These are phyloP conservation scores for Umbelopsis ramanniana DNA, from an alignment of 192 early-diverging fungal species.

Conservation along the genomic window DNA sequence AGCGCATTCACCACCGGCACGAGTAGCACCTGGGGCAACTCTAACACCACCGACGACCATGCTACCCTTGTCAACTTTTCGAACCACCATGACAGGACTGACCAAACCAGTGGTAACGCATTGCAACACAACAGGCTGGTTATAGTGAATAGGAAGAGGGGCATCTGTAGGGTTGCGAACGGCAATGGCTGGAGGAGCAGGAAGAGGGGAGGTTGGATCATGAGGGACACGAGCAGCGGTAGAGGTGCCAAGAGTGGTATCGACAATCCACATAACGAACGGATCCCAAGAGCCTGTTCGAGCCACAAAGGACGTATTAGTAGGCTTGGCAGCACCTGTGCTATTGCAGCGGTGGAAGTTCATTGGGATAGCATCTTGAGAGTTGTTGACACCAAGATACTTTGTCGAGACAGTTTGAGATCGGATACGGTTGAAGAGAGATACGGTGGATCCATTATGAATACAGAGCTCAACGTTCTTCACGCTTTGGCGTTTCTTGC, in stretches of 20 bases:
- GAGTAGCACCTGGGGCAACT: conserved; percentile 24
- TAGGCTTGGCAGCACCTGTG: conserved; percentile 19
- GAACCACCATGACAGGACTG: conserved; percentile 81
- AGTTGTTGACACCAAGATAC: conserved; percentile 69
- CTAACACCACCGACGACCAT: conserved; percentile 72
- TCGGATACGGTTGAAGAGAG: conserved; percentile 88
- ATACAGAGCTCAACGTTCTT: conserved; percentile 86
- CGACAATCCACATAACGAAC: conserved; percentile 85
- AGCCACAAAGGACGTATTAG: conserved; percentile 72
- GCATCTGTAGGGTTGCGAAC: conserved; percentile 60
- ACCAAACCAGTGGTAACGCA: conserved; percentile 85
- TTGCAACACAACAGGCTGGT: conserved; percentile 86
- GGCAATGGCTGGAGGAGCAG: conserved; percentile 69
- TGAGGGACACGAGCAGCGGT: conserved; percentile 22
- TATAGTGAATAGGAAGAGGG: conserved; percentile 81
- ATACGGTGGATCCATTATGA: conserved; percentile 83
- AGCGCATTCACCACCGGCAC: conserved; percentile 45
- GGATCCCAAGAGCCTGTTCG: conserved; percentile 83
- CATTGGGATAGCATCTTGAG: conserved; percentile 29
- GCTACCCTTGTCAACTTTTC: conserved; percentile 87
- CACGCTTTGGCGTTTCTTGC: conserved; percentile 84
- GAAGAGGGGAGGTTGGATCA: conserved; percentile 48
- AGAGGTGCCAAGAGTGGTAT: conserved; percentile 54
- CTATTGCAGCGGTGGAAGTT: conserved; percentile 19
- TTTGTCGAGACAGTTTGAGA: conserved; percentile 92